Percentiles rank a stretch among this genome's conserved stretches.
Conservation (phyloP, 352 stramenopile genomes). For the Pythium guiyangense region DNA sequence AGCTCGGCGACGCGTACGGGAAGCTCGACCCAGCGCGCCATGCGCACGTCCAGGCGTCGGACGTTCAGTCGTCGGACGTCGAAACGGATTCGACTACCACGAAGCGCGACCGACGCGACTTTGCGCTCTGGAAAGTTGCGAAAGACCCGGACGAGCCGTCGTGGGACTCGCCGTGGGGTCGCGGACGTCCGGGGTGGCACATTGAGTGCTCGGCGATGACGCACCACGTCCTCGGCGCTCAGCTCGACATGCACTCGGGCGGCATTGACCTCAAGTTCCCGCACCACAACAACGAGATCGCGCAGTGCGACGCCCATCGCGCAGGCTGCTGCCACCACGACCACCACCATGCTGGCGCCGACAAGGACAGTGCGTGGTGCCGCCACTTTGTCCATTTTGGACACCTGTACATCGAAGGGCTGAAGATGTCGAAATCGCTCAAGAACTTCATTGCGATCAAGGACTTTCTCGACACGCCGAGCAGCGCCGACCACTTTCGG, state of each 20-base stretch:
- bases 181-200: conserved; percentile 86
- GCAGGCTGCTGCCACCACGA: no score
- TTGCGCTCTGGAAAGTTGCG: conserved; percentile 95
- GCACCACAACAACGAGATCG: conserved; percentile 90
- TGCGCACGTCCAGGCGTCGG: no score
- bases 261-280: conserved; percentile 92
- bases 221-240: conserved; percentile 89
- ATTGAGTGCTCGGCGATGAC: conserved; percentile 98
- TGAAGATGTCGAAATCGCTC: no score
- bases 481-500: conserved; percentile 73
- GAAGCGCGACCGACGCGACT: conserved; percentile 68
- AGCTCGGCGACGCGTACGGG: no score
- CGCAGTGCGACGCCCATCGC: conserved; percentile 67
- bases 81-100: no score
- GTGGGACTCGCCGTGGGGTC: conserved; percentile 45
- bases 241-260: conserved; percentile 94
- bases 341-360: no score
- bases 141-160: conserved; percentile 69
- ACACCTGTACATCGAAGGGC: no score
- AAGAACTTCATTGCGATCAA: no score
- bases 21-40: no score
- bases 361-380: no score
- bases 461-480: conserved; percentile 19
- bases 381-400: no score
- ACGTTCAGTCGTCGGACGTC: no score